These are phyloP conservation scores for Ascocoryne sarcoides DNA, from an alignment of 2,329 filamentous ascomycete species.

Conservation along the genomic window DNA sequence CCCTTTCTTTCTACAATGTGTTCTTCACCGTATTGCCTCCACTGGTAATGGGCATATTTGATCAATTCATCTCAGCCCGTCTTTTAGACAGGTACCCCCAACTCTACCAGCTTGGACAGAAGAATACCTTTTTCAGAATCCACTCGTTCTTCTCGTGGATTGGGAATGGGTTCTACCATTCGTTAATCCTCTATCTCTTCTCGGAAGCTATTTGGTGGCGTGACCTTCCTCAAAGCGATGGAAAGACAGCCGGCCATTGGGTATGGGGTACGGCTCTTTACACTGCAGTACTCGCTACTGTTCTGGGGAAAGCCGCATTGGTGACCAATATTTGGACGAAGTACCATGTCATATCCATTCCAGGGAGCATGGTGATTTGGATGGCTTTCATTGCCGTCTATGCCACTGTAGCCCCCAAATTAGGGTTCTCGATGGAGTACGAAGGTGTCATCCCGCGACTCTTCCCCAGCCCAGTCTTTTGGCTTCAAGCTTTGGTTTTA, in stretches of 20 bases:
- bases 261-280: slow-evolving; percentile 96
- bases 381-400: slow-evolving; percentile 83
- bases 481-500: slow-evolving; percentile 77
- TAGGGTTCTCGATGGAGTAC: slow-evolving; percentile 76
- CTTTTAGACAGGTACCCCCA: slow-evolving; percentile 93
- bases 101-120: slow-evolving; percentile 86
- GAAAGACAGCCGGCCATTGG: slow-evolving; percentile 85
- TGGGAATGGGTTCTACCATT: slow-evolving; percentile 90
- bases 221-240: slow-evolving; percentile 71
- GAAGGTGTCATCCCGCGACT: slow-evolving; percentile 73
- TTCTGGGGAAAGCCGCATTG: slow-evolving; percentile 87
- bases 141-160: slow-evolving; percentile 93
- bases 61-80: slow-evolving; percentile 93
- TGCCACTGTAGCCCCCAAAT: slow-evolving; percentile 73
- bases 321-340: slow-evolving; percentile 99
- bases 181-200: slow-evolving; percentile 82
- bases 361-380: slow-evolving; percentile 88
- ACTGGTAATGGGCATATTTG: slow-evolving; percentile 89
- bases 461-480: slow-evolving; percentile 78
- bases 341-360: slow-evolving; percentile 91
- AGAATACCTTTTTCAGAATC: slow-evolving; percentile 86
- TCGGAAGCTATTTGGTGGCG: slow-evolving; percentile 72
- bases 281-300: slow-evolving; percentile 84
- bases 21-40: slow-evolving; percentile 93
- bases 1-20: slow-evolving; percentile 98